Evolutionary conservation across 2,329 filamentous ascomycete genomes (phyloP), one percentile per base, ranked within the genome.

Genomic region (Zasmidium citrigriseum): DNA sequence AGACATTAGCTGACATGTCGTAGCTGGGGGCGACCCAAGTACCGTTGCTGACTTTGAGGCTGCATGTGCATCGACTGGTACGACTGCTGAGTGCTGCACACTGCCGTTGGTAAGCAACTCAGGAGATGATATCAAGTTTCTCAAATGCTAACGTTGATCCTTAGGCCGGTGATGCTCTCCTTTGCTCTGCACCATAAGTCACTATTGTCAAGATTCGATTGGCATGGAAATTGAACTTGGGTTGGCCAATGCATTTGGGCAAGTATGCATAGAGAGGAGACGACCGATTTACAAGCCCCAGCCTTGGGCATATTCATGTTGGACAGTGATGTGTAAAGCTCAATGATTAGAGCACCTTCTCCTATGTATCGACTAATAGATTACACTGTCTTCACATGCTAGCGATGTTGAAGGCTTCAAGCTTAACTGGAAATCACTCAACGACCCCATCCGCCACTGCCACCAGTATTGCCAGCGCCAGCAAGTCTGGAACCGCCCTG

Each of bases 1-100:
- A 18, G 10, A 16, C 14, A 18, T 16, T n/a, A 10, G n/a, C 58
- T 58, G 27, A 54, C 34, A 24, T 46, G 11, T 34, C 24, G 21
- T 52, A 61, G 59, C 58, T 52, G 47, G 34, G 11, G 41, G 38
- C 3, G 54, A 47, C 18, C 21, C 23, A 41, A 41, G 34, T 9
- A 49, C 55, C 9, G 47, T 54, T 23, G 46, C 24, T 7, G 59
- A 34, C 22, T 55, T 63, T 47, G 51, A 57, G 54, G 45, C 25
- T 12, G 27, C 51, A 12, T 61, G 61, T 52, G 54, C 56, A n/a
- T 18, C 45, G 2, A 50, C 51, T 12, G 61, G 59, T 9, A 38
- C 21, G 20, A 57, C 55, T 16, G 61, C 61, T 50, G 25, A 46
- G 44, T 63, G 61, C 53, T 63, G 59, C 44, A 61, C 59, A 22